A percentile compares a stretch with the other conserved stretches of the same genome.
Evolutionary conservation across 345 rosid genomes (phyloP).

Genomic region (Corchorus capsularis): DNA sequence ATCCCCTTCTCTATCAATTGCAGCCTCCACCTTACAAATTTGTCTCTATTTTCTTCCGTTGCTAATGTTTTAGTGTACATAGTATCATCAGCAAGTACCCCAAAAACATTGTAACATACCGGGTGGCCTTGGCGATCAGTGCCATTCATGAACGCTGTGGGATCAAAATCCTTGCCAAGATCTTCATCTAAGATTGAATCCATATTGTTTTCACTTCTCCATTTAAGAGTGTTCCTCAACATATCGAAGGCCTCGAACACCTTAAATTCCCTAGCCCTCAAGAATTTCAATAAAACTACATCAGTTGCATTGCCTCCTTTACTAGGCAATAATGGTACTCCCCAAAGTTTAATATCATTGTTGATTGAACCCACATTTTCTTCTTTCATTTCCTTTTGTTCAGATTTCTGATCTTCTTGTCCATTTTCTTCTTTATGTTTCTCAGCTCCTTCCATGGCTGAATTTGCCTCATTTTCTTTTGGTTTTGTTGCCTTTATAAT

Average conservation of each 20-base stretch:
- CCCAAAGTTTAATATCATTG: slow-evolving; percentile 47
- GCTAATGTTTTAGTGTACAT: slow-evolving; percentile 38
- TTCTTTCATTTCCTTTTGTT: background rate
- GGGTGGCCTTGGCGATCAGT: slow-evolving; percentile 48
- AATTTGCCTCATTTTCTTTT: slow-evolving; percentile 7
- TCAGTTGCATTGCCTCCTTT: slow-evolving; percentile 42
- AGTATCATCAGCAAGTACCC: slow-evolving; percentile 43
- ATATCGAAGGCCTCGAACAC: slow-evolving; percentile 51
- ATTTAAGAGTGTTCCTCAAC: slow-evolving; percentile 47
- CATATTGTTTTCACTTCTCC: slow-evolving; percentile 51
- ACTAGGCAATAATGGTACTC: slow-evolving; percentile 40
- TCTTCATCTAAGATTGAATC: slow-evolving; percentile 53
- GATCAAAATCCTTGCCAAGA: slow-evolving; percentile 36
- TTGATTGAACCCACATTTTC: background rate
- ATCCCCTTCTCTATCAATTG: slow-evolving; percentile 55
- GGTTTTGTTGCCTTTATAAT: slow-evolving; percentile 18
- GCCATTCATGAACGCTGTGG: slow-evolving; percentile 43
- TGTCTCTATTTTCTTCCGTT: slow-evolving; percentile 46
- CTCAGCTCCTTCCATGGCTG: background rate
- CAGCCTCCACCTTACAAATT: slow-evolving; percentile 51
- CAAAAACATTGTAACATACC: slow-evolving; percentile 56
- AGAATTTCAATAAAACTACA: slow-evolving; percentile 51
- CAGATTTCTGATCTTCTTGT: background rate
- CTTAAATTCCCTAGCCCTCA: slow-evolving; percentile 62
- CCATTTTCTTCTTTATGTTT: background rate